Percentiles rank a stretch among this genome's conserved stretches.
phyloP scores from a whole-genome alignment of 495 filamentous ascomycete genomes.

The Hypoxylon rickii region DNA sequence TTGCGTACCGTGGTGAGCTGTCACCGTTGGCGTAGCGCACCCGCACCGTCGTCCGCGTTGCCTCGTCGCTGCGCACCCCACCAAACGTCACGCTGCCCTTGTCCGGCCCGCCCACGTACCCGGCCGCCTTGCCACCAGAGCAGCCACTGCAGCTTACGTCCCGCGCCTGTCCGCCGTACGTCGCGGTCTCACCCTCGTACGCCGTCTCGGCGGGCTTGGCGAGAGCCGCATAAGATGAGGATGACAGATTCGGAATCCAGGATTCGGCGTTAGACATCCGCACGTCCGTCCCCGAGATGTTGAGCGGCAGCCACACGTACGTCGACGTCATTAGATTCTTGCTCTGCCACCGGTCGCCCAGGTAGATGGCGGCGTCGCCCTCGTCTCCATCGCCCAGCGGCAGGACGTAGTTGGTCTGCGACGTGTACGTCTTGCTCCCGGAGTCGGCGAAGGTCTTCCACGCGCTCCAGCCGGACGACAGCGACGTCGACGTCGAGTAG shows the following conservation, averaged over 20 bases:
- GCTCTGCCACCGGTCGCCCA: slow-evolving; percentile 69
- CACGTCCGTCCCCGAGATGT: slow-evolving; percentile 59
- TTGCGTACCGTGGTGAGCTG: slow-evolving; percentile 53
- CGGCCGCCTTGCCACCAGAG: slow-evolving; percentile 50
- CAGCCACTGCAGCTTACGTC: slow-evolving; percentile 52
- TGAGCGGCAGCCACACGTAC: slow-evolving; percentile 70
- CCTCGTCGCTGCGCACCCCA: slow-evolving; percentile 47
- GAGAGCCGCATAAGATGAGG: slow-evolving; percentile 27
- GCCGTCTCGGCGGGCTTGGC: slow-evolving; percentile 53
- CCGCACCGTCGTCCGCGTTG: slow-evolving; percentile 56
- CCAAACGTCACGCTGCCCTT: slow-evolving; percentile 53
- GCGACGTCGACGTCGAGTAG: slow-evolving; percentile 45
- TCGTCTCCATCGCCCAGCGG: slow-evolving; percentile 47
- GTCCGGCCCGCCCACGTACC: slow-evolving; percentile 59
- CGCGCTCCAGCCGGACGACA: slow-evolving; percentile 58
- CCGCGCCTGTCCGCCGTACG: slow-evolving; percentile 39
- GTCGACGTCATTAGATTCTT: slow-evolving; percentile 62
- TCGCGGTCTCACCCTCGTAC: slow-evolving; percentile 54
- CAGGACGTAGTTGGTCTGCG: slow-evolving; percentile 57
- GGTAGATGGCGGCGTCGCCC: slow-evolving; percentile 58
- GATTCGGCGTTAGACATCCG: slow-evolving; percentile 55
- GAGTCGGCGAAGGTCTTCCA: slow-evolving; percentile 63
- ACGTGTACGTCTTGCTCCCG: slow-evolving; percentile 57
- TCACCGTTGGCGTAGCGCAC: slow-evolving; percentile 61
- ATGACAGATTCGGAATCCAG: slow-evolving; percentile 51